Conservation (phyloP, 495 filamentous ascomycete species). For the Talaromyces stipitatus region DNA sequence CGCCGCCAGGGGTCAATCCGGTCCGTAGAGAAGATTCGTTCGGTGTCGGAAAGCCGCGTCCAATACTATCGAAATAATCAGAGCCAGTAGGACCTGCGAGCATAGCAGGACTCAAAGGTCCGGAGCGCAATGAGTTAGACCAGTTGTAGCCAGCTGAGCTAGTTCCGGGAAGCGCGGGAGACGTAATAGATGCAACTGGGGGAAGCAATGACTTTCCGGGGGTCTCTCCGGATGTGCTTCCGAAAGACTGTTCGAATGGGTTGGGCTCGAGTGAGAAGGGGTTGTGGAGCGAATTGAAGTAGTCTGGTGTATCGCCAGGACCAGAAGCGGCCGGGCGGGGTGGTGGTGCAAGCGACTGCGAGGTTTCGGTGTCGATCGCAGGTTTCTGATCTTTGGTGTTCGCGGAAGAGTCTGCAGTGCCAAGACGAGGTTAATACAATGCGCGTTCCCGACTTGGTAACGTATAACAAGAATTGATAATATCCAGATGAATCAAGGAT, state of each 20-base stretch:
- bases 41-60: slow-evolving; percentile 85
- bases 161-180: slow-evolving; percentile 73
- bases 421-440: not conserved
- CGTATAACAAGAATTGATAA: not conserved
- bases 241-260: slow-evolving; percentile 92
- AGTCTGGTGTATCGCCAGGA: slow-evolving; percentile 59
- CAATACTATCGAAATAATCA: slow-evolving; percentile 76
- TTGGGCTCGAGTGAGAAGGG: slow-evolving; percentile 81
- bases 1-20: slow-evolving; percentile 88
- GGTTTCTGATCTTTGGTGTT: slow-evolving; percentile 36
- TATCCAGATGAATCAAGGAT: not conserved
- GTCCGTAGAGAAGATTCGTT: slow-evolving; percentile 94
- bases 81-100: slow-evolving; percentile 74
- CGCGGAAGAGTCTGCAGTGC: slow-evolving; percentile 33
- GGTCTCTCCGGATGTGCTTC: slow-evolving; percentile 65
- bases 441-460: not conserved
- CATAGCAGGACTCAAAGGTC: slow-evolving; percentile 96
- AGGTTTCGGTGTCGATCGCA: slow-evolving; percentile 18
- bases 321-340: slow-evolving; percentile 59
- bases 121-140: slow-evolving; percentile 80
- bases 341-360: slow-evolving; percentile 64
- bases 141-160: slow-evolving; percentile 65
- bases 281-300: slow-evolving; percentile 61
- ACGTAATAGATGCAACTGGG: slow-evolving; percentile 84
- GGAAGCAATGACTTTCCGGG: slow-evolving; percentile 87